These are phyloP conservation scores for Adenanthera pavonina DNA, from an alignment of 306 rosid genomes.

Conservation along the genomic window DNA sequence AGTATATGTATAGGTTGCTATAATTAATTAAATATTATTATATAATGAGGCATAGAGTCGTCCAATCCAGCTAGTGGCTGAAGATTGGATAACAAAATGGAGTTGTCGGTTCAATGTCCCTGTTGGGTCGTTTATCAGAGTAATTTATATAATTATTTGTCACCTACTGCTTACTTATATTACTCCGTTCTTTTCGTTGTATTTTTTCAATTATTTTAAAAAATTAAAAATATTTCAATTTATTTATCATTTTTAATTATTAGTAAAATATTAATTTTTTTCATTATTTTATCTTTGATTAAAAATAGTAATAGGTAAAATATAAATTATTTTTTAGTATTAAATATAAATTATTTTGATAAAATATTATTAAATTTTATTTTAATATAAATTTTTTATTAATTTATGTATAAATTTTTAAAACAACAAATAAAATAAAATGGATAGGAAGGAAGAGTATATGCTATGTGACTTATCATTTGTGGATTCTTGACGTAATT, in stretches of 20 bases:
- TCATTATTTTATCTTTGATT: no score
- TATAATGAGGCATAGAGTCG: background rate
- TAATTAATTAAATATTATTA: background rate
- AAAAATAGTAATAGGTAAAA: no score
- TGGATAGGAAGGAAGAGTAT: background rate
- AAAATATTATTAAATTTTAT: no score
- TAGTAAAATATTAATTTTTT: no score
- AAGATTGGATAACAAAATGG: background rate
- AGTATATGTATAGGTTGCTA: no score
- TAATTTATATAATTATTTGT: background rate
- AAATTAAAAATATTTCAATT: no score
- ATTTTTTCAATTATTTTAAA: background rate
- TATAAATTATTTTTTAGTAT: no score
- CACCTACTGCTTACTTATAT: background rate
- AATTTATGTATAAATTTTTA: no score
- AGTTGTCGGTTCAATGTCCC: background rate
- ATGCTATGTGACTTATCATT: constrained; percentile 17
- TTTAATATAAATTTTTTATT: no score
- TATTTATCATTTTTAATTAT: no score
- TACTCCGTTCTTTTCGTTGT: background rate
- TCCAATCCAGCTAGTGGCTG: background rate
- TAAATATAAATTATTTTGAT: no score
- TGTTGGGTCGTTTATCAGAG: background rate
- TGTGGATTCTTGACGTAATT: constrained; percentile 21
- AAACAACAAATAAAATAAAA: no score